Evolutionary conservation across 352 stramenopile species (phyloP).

Genomic region (Pythium oligandrum): DNA sequence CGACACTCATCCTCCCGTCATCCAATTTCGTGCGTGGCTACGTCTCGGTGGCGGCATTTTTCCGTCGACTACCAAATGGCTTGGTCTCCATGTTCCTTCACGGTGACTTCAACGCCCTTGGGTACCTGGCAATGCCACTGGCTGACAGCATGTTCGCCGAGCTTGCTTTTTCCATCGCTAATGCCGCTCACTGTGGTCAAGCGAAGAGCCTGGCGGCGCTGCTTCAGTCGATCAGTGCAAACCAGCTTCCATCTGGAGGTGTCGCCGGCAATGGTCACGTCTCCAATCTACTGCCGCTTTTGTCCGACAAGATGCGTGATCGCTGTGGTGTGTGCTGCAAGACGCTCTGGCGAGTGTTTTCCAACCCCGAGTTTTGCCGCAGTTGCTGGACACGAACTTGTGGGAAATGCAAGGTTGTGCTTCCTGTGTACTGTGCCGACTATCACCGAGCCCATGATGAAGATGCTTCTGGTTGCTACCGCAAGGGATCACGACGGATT

Average conservation of each 20-base stretch:
- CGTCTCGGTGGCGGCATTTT: conserved; percentile 58
- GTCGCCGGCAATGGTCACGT: conserved; percentile 10
- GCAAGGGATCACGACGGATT: conserved; percentile 1
- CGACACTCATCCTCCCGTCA: conserved; percentile 7
- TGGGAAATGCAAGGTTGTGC: conserved; percentile 54
- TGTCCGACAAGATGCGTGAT: conserved; percentile 18
- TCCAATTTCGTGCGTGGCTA: conserved; percentile 49
- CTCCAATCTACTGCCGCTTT: conserved; percentile 14
- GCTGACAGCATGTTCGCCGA: conserved; percentile 56
- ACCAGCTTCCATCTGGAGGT: conserved; percentile 10
- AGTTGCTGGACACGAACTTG: conserved; percentile 67
- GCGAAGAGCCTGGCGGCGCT: conserved; percentile 71
- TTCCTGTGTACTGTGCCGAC: conserved; percentile 75
- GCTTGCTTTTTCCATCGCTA: conserved; percentile 51
- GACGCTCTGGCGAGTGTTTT: conserved; percentile 58
- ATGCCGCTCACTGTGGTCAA: conserved; percentile 58
- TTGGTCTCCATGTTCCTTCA: conserved; percentile 64
- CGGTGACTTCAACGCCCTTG: conserved; percentile 58
- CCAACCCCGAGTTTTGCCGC: conserved; percentile 40
- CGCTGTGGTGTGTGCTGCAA: conserved; percentile 56
- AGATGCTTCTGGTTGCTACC: conserved; percentile 1
- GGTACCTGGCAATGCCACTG: conserved; percentile 43
- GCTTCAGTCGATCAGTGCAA: conserved; percentile 28
- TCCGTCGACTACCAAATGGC: conserved; percentile 51
- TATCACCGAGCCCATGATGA: conserved; percentile 34